Evolutionary conservation across 176 grass and related monocot species (phyloP), one percentile per base, ranked within the genome.

Genomic region (Sorghum bicolor): DNA sequence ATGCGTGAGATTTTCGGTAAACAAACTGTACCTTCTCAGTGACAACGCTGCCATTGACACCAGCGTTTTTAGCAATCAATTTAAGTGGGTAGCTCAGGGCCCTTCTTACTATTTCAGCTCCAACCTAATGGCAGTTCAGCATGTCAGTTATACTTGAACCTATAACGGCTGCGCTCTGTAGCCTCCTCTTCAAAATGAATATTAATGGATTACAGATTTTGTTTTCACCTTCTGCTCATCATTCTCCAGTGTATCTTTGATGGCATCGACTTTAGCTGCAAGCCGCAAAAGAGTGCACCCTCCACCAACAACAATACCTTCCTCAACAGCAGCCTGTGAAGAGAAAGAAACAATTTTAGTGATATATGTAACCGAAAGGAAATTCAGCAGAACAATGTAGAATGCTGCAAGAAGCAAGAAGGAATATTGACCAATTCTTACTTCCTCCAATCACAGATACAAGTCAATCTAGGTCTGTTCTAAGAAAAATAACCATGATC

Each of bases 241-340:
- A 17, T 99, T 99, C 17, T 96, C 97, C 5, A 99, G 86, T 44
- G 83, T 91, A 19, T 92, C 97, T 86, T 96, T 99, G 53, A 99
- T 99, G 66, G 89, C 93, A 77, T 99, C 97, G 10, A 99, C 97
- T 85, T 84, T 94, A 75, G 91, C 86, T 8, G 93, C 89, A 50
- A 99, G 89, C 61, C 97, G 92, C 88, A 99, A 86, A 50, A 99
- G 93, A 44, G 93, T 91, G 84, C 97, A 99, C 5, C 97, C 97
- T 78, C 97, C 97, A 72, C 97, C 97, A 79, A 99, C 97, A 74
- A 99, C 97, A 71, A 96, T 99, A 81, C 97, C 97, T 89, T 99
- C 97, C 89, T 99, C 97, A 6, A 99, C 97, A 0, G 97, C 97
- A 77, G 97, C 97, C 96, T 99, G 84, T 74, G 22, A 45, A 81